These are phyloP conservation scores for Dioszegia crocea DNA, from an alignment of 768 basidiomycete genomes.

Conservation along the genomic window DNA sequence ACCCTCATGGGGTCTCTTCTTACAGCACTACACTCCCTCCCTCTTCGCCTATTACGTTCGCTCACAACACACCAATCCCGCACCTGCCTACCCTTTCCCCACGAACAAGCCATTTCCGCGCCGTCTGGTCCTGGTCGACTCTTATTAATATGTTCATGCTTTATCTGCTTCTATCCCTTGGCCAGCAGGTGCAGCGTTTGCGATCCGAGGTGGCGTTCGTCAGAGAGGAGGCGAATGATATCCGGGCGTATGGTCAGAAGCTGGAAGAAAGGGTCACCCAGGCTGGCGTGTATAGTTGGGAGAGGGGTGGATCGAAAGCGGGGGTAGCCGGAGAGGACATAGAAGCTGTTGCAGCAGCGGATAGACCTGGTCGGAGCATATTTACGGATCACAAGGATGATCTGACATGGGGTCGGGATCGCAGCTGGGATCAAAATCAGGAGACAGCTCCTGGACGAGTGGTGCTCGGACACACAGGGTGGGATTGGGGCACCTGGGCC, in stretches of 20 bases:
- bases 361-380: no score
- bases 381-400: no score
- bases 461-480: constrained; percentile 16
- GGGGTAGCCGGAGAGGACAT: no score
- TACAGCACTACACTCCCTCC: constrained; percentile 2
- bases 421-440: neutral
- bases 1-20: neutral
- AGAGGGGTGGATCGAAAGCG: no score
- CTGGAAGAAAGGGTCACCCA: neutral
- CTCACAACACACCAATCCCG: neutral
- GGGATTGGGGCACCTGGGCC: constrained; percentile 17
- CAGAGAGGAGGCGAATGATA: constrained; percentile 31
- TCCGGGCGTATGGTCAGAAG: constrained; percentile 19
- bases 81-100: neutral
- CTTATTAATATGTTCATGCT: constrained; percentile 31
- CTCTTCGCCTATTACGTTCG: neutral
- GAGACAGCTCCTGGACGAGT: constrained; percentile 17
- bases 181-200: constrained; percentile 32
- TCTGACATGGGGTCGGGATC: neutral
- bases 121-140: constrained; percentile 23
- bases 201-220: constrained; percentile 32
- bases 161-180: constrained; percentile 32
- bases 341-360: no score
- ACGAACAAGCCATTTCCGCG: neutral
- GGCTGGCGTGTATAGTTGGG: neutral